Evolutionary conservation across 2,329 filamentous ascomycete genomes (phyloP), one percentile per base, ranked within the genome.

Genomic region (Trichoderma endophyticum): DNA sequence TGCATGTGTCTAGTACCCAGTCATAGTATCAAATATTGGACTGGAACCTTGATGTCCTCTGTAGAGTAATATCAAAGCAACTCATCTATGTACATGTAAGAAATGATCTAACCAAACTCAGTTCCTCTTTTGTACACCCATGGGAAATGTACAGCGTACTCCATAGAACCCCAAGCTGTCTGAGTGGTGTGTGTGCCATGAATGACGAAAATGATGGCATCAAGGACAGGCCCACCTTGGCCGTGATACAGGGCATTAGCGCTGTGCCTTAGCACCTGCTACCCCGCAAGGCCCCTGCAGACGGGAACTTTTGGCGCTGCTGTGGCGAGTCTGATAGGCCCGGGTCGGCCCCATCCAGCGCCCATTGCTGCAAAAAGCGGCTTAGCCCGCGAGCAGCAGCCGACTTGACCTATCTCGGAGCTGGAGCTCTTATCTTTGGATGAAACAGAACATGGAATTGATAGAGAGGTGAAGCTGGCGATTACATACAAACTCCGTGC

Each of bases 161-260:
- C n/a, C n/a, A 11, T 24, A 24, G 6, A 7, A 3, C 11, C 1
- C 6, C 48, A 54, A 54, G 21, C 21, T 6, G 11, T 24, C n/a
- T 51, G 9, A 12, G n/a, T 14, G 24, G 21, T 15, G n/a, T 32
- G 39, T 54, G 39, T 60, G 56, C 56, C 36, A 70, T 70, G 26
- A 30, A 36, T 34, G 67, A 62, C 56, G 36, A 43, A 62, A 70
- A 70, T 70, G 67, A 70, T 70, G 67, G 57, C 67, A 70, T 70
- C 57, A 39, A 8, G 26, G 30, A 15, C 18, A 4, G 48, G n/a
- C n/a, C 56, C 57, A 61, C 57, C 2, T 6, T 36, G 11, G 64
- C 54, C 63, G 30, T 7, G 64, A 56, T 67, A 57, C 54, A 39
- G 64, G 64, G 54, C 32, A 9, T 32, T 59, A 67, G 64, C 64